These are phyloP conservation scores for Allium sativum DNA, from an alignment of 106 monocot genomes.

Conservation along the genomic window DNA sequence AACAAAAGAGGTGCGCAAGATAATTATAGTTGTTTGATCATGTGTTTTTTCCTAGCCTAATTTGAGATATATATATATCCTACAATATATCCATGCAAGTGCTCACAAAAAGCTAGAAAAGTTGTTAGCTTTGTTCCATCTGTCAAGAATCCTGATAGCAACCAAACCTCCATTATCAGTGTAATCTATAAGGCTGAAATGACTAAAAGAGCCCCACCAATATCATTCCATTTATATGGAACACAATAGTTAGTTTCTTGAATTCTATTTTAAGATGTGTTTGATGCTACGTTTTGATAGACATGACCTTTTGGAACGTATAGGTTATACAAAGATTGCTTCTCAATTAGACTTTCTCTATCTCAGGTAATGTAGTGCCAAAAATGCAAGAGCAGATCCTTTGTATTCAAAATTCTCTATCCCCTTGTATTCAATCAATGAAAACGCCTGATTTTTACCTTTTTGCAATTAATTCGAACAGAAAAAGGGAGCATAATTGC, in stretches of 20 bases:
- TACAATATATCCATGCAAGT: constrained; percentile 28
- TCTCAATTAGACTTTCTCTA: too few relatives aligned
- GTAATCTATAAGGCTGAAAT: constrained; percentile 22
- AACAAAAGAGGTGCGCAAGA: neutral
- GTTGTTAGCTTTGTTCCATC: constrained; percentile 50
- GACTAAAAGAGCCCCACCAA: neutral
- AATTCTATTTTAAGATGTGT: constrained; percentile 2
- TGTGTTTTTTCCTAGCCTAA: constrained; percentile 7
- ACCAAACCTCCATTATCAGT: constrained; percentile 35
- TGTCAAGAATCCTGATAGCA: constrained; percentile 16
- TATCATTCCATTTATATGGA: neutral
- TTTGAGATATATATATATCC: constrained; percentile 9
- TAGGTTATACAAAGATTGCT: too few relatives aligned
- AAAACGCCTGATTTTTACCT: too few relatives aligned
- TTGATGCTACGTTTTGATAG: neutral
- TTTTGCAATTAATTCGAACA: too few relatives aligned
- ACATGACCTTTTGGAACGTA: too few relatives aligned
- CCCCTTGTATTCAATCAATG: too few relatives aligned
- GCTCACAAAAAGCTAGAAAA: constrained; percentile 48
- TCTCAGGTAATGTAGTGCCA: too few relatives aligned
- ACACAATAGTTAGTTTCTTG: too few relatives aligned
- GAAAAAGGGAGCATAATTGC: too few relatives aligned
- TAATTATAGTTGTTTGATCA: neutral
- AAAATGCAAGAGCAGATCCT: too few relatives aligned
- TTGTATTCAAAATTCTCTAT: too few relatives aligned